Percentiles rank a stretch among this genome's conserved stretches.
These are phyloP conservation scores for Beta corolliflora DNA, from an alignment of 179 eudicot species.

Conservation along the genomic window DNA sequence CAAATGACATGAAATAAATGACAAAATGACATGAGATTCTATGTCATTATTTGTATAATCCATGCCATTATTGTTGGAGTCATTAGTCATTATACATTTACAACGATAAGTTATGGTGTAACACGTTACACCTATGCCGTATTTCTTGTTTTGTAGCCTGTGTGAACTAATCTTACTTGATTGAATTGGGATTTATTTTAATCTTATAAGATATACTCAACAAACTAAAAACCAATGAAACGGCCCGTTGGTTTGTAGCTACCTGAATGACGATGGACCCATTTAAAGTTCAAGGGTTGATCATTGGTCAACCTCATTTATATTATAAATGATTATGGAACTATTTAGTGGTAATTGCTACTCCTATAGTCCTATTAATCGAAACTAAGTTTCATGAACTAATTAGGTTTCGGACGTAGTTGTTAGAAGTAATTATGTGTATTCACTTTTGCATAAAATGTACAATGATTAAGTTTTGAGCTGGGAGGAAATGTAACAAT, in stretches of 20 bases:
- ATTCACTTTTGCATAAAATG: neutral
- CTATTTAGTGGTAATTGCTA: neutral
- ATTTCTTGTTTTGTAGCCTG: neutral
- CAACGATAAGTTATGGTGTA: no score
- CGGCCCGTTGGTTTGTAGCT: constrained; percentile 36
- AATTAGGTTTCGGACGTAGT: constrained; percentile 24
- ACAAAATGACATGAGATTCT: no score
- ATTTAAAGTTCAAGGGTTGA: constrained; percentile 6
- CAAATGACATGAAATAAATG: no score
- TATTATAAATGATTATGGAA: constrained; percentile 18
- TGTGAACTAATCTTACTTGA: constrained; percentile 7
- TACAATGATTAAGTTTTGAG: neutral
- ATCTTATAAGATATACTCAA: neutral
- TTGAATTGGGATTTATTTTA: neutral
- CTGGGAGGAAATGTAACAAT: neutral
- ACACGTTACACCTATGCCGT: no score
- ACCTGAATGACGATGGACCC: constrained; percentile 36
- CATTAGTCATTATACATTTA: no score
- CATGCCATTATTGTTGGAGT: no score
- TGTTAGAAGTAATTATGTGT: constrained; percentile 10
- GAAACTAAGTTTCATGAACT: constrained; percentile 19
- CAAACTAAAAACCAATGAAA: constrained; percentile 21
- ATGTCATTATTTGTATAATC: no score
- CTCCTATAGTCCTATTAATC: neutral
- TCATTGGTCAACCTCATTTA: constrained; percentile 28